Evolutionary conservation across 2,329 filamentous ascomycete species (phyloP), one percentile per base, ranked within the genome.

Genomic region (Epicoccum nigrum): DNA sequence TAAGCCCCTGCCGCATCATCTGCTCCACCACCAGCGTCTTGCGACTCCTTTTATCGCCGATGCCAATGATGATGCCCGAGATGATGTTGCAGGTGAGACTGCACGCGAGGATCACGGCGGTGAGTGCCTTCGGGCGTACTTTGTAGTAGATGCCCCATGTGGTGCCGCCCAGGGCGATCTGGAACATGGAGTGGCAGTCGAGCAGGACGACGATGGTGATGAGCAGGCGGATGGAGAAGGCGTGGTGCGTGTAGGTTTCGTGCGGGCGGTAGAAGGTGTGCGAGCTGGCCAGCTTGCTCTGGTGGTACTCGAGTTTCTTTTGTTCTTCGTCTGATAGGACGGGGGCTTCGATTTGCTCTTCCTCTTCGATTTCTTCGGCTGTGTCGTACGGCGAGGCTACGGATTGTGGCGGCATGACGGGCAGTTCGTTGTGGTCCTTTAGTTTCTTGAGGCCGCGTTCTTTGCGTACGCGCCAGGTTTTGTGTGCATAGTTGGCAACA

Each of bases 211-310:
- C 85, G 52, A 93, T 86, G 50, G 88, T 84, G 33, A 94, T 82
- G 32, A 94, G 84, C 3, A 91, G 79, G 25, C 82, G 80, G 1
- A 92, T 77, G 0, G 90, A 90, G 56, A 95, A 95, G 0, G 90
- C 87, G 66, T 84, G 80, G 68, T 95, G 90, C 0, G 90, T 95
- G n/a, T 83, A 79, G 0, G 90, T 95, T 71, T 95, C 90, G 71
- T 94, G 88, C 0, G 90, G 90, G 62, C 92, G 92, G 78, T 94
- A 95, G 73, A 93, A 95, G 5, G 88, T 92, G 69, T 95, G 90
- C 0, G 88, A 91, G 59, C 87, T 89, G 56, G 88, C 81, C 59
- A 94, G 87, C 65, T 92, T 93, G 61, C 79, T 81, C 65, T 92
- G 88, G 64, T 95, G 90, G 67, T 94, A 85, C 38, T 86, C 80